Evolutionary conservation across 2,329 filamentous ascomycete genomes (phyloP), one percentile per base, ranked within the genome.

Genomic region (Verticillium tricorpus): DNA sequence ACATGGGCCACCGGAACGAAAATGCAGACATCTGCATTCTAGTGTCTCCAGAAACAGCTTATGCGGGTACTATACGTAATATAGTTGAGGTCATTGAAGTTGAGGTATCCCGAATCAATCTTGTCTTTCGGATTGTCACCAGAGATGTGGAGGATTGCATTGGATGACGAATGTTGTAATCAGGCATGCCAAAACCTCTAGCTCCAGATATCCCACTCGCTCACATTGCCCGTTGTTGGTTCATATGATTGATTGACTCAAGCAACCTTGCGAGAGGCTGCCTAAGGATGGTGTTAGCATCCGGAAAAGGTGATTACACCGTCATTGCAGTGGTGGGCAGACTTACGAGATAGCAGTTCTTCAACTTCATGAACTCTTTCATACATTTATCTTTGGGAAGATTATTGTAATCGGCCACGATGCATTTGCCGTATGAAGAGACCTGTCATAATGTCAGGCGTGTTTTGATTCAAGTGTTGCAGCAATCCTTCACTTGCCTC

Each of bases 311-410:
- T 8, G 7, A 22, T 12, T 2, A 9, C 5, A 9, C 19, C 15
- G 28, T 17, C 4, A 31, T 55, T 28, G 45, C 22, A n/a, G 35
- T 35, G 34, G 4, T 14, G 7, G 34, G 34, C 9, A 9, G 34
- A 67, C 84, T 69, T 81, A 97, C 93, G 71, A 96, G 71, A 72
- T 92, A 96, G 72, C 94, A 98, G 67, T 96, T 83, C 74, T 96
- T 97, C 57, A 98, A 75, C 67, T 80, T 87, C 75, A 95, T 80
- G 68, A 99, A 98, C 71, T 97, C 93, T 62, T 86, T 87, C 5
- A 83, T 82, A 71, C 95, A 99, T 81, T 95, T 95, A 72, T 97
- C 92, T 72, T 96, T 96, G 69, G 93, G 85, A 3, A 97, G 86
- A 4, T 92, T 86, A 72, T 94, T 94, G 77, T 96, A 98, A 72